Base-by-base conservation (phyloP, 75 land plant species). In the Chamaecyparis obtusa region DNA sequence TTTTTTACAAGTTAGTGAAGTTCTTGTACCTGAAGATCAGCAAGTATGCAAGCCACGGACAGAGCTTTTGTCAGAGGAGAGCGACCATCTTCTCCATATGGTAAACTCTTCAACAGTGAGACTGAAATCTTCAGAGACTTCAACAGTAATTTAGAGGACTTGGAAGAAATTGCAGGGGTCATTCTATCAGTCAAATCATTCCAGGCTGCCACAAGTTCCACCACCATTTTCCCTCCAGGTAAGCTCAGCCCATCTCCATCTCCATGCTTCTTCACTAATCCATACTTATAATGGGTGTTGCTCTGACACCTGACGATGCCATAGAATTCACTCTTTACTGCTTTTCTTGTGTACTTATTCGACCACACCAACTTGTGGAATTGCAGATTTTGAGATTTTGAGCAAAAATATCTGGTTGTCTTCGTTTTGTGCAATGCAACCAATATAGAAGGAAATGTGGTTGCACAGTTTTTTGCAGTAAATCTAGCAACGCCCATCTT, bases 121-220 rank as follows among this genome's bases (percentile, higher is more conserved):
- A 98, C 90, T 51, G 95, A 92, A 37, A 97, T 88, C 92, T 98
- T 98, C 78, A 98, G 88, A 19, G 95, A 57, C 75, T 88, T 85
- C 84, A 98, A 94, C 78, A 98, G 93, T 24, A 95, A 88, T 2
- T 85, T 87, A 9, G 95, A 93, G 5, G 92, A 92, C 67, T 88
- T 90, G 49, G 86, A 88, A 8, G 91, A 90, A 30, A 90, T 64
- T 54, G 88, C 30, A 13, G 89, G 86, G 5, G 87, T 87, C 92
- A 97, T 92, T 79, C 93, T 93, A 72, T 89, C 95, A 14, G 99
- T 91, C 48, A 96, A 89, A 85, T 94, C 92, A 88, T 96, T 97
- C 91, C 96, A 98, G 0, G 98, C 98, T n/a, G 93, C 93, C 36
- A 96, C 92, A 72, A 98, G 88, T 87, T 98, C 96, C 86, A 90